Evolutionary conservation across 208 protist genomes (phyloP).

Genomic region (Blastocrithidia nonstop): DNA sequence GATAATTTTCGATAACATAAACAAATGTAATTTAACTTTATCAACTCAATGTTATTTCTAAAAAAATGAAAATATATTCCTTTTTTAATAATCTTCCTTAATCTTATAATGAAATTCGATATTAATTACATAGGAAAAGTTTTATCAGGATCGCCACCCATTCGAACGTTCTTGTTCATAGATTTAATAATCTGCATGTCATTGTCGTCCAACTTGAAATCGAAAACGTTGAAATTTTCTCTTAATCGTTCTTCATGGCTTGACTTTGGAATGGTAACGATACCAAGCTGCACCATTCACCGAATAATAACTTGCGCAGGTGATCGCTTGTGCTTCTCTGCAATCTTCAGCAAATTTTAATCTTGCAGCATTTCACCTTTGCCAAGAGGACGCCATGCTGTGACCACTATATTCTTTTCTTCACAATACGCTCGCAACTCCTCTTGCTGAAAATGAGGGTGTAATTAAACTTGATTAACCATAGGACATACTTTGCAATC

Average conservation of each 20-base stretch:
- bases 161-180: conserved; percentile 25
- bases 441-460: conserved; percentile 55
- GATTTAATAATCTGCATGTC: conserved; percentile 46
- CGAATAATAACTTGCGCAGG: conserved; percentile 62
- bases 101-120: not conserved
- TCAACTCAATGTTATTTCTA: not conserved
- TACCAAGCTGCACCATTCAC: conserved; percentile 49
- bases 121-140: conserved; percentile 17
- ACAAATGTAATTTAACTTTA: not conserved
- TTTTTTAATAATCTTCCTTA: not conserved
- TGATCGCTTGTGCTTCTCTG: conserved; percentile 29
- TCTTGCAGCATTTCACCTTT: conserved; percentile 22
- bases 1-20: too few species aligned
- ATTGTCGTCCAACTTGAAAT: conserved; percentile 63
- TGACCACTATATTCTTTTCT: conserved; percentile 53
- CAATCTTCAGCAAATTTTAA: conserved; percentile 20
- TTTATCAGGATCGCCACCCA: conserved; percentile 18
- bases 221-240: conserved; percentile 80
- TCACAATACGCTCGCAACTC: conserved; percentile 49
- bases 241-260: conserved; percentile 50
- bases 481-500: conserved; percentile 50
- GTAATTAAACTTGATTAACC: conserved; percentile 88
- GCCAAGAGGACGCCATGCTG: conserved; percentile 73
- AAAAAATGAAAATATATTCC: not conserved
- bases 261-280: conserved; percentile 79